Evolutionary conservation across 192 early-diverging fungal species (phyloP).

Genomic region (Coemansia sp.): DNA sequence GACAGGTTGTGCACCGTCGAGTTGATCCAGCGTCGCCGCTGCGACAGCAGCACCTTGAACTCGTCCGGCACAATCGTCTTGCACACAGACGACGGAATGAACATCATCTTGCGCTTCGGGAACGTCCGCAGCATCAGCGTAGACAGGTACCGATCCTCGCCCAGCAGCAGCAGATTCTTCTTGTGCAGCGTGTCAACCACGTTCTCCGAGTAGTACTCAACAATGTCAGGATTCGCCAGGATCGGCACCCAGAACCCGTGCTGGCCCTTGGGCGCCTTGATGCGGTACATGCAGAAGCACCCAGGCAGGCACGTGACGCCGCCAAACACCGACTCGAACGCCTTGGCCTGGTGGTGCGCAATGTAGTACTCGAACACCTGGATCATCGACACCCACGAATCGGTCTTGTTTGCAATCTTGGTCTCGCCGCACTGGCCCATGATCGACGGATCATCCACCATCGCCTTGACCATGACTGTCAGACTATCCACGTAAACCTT

Average conservation of each 20-base stretch:
- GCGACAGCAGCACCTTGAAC: conserved; percentile 80
- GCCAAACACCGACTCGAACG: conserved; percentile 84
- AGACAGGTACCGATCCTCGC: conserved; percentile 93
- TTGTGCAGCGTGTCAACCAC: conserved; percentile 87
- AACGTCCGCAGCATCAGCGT: conserved; percentile 94
- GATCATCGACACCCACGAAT: conserved; percentile 78
- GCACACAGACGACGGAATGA: conserved; percentile 89
- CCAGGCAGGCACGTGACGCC: conserved; percentile 83
- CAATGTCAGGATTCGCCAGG: conserved; percentile 79
- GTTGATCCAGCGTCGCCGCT: conserved; percentile 94
- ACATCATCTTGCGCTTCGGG: conserved; percentile 94
- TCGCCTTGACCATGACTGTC: conserved; percentile 67
- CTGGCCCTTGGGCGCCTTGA: conserved; percentile 77
- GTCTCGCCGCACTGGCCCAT: conserved; percentile 82
- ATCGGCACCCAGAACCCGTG: conserved; percentile 83
- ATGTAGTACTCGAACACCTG: conserved; percentile 90
- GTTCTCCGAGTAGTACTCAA: conserved; percentile 83
- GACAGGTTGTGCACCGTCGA: conserved; percentile 89
- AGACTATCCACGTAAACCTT: conserved; percentile 78
- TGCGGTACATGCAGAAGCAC: conserved; percentile 86
- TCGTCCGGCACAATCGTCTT: conserved; percentile 88
- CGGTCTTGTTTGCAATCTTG: conserved; percentile 79
- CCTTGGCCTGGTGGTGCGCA: conserved; percentile 79
- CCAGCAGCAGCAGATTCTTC: conserved; percentile 90
- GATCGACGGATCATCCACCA: conserved; percentile 70